phyloP scores from a whole-genome alignment of 495 filamentous ascomycete genomes.

The Talaromyces trachyspermus region DNA sequence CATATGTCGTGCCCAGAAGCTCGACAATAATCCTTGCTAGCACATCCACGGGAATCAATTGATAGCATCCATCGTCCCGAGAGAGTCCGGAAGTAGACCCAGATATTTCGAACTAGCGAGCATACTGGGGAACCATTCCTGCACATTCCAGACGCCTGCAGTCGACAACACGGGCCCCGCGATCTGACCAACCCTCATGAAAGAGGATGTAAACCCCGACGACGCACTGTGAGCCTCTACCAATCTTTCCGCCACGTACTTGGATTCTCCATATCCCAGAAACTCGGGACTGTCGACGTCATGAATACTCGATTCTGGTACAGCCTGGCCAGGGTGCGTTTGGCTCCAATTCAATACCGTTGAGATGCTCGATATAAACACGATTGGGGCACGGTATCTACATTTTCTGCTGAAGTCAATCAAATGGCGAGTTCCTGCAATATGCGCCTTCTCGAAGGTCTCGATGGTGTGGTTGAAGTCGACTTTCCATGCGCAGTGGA shows the following conservation, averaged over 20 bases:
- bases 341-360: conserved; percentile 12
- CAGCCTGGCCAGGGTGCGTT: background rate
- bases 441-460: conserved; percentile 46
- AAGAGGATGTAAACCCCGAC: conserved; percentile 26
- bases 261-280: conserved; percentile 6
- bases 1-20: conserved; percentile 9
- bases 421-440: conserved; percentile 43
- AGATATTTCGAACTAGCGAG: conserved; percentile 21
- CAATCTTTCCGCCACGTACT: conserved; percentile 7
- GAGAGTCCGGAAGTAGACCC: background rate
- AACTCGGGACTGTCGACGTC: conserved; percentile 5
- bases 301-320: conserved; percentile 4
- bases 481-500: conserved; percentile 56
- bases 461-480: conserved; percentile 50
- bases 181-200: conserved; percentile 50
- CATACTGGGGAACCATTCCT: conserved; percentile 48
- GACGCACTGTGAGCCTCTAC: conserved; percentile 1
- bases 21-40: conserved; percentile 28
- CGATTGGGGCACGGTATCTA: conserved; percentile 31
- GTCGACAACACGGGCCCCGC: conserved; percentile 31
- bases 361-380: conserved; percentile 49
- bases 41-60: conserved; percentile 34
- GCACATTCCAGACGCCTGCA: conserved; percentile 42
- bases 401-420: conserved; percentile 41
- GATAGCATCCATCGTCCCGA: background rate